These are phyloP conservation scores for Bassia scoparia DNA, from an alignment of 148 eudicot genomes.

Conservation along the genomic window DNA sequence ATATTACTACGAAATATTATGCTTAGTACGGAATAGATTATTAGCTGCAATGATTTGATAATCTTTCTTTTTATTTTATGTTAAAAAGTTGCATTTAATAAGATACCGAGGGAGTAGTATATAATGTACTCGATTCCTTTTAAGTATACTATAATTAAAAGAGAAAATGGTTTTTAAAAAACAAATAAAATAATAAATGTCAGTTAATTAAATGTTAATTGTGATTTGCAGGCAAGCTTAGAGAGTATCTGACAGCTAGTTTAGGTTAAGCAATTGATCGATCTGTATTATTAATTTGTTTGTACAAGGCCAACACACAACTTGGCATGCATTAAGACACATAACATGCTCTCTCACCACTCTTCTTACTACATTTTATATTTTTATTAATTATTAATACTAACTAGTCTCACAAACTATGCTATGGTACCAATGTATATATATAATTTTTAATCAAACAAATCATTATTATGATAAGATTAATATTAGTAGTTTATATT, in stretches of 20 bases:
- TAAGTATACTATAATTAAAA: no score
- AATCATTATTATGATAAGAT: no score
- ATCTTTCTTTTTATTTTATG: no score
- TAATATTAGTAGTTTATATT: no score
- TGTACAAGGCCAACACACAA: conserved; percentile 9
- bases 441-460: neutral
- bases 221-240: conserved; percentile 19
- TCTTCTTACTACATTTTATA: neutral
- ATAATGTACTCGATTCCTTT: no score
- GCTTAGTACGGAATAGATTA: no score
- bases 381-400: conserved; percentile 19
- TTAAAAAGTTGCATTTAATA: no score
- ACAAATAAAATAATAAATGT: no score
- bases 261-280: conserved; percentile 22
- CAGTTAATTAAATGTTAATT: conserved; percentile 12
- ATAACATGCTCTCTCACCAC: conserved; percentile 2
- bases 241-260: conserved; percentile 23
- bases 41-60: no score
- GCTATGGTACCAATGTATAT: neutral
- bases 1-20: no score
- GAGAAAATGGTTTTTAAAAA: no score
- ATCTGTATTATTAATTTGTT: conserved; percentile 7
- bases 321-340: conserved; percentile 12
- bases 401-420: neutral
- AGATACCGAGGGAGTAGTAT: no score